These are phyloP conservation scores for Neopestalotiopsis rosae DNA, from an alignment of 2,329 filamentous ascomycete species.

Conservation along the genomic window DNA sequence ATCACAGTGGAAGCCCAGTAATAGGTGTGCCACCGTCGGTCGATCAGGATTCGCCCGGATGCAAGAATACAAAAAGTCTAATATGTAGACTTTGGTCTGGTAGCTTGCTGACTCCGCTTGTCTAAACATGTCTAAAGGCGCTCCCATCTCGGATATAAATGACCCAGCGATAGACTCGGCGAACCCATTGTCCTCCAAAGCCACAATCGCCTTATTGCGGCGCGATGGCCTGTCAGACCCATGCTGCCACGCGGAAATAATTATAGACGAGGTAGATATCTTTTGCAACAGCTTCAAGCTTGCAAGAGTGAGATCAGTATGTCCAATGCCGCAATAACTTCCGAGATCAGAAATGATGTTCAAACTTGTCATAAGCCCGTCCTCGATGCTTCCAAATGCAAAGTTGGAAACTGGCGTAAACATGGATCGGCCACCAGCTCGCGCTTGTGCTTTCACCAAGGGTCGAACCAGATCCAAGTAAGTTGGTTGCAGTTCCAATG, in stretches of 20 bases:
- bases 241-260: constrained; percentile 72
- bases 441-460: constrained; percentile 70
- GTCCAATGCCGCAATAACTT: constrained; percentile 83
- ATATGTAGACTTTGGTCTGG: constrained; percentile 80
- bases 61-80: constrained; percentile 85
- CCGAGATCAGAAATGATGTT: constrained; percentile 82
- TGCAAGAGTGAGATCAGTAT: constrained; percentile 78
- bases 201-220: constrained; percentile 84
- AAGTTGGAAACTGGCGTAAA: constrained; percentile 58
- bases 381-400: constrained; percentile 87
- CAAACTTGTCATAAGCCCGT: constrained; percentile 83
- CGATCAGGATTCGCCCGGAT: constrained; percentile 75
- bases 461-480: constrained; percentile 90
- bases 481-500: constrained; percentile 87
- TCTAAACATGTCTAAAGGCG: constrained; percentile 74
- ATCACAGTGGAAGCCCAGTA: constrained; percentile 85
- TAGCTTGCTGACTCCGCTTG: constrained; percentile 75
- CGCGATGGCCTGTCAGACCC: constrained; percentile 66
- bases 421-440: constrained; percentile 36
- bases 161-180: constrained; percentile 79
- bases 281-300: constrained; percentile 85
- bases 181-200: constrained; percentile 82
- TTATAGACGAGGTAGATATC: constrained; percentile 81
- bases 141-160: constrained; percentile 71
- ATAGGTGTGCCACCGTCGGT: constrained; percentile 87